Percentiles rank a stretch among this genome's conserved stretches.
These are phyloP conservation scores for Solanum tarapatanum DNA, from an alignment of 257 asterid genomes.

Conservation along the genomic window DNA sequence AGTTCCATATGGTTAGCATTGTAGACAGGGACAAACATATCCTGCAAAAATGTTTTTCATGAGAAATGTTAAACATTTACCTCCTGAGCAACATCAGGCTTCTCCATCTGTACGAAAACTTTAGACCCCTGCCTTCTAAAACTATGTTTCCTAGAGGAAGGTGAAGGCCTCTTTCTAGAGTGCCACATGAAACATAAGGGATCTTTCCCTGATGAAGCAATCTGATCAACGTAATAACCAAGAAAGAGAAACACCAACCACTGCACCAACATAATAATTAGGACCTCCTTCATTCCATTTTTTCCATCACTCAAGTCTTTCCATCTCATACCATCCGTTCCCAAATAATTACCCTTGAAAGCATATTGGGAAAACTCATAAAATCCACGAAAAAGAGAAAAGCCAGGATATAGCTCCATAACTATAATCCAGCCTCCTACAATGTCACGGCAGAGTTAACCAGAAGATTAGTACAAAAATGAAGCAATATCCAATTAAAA, in stretches of 20 bases:
- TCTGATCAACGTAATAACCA: slow-evolving; percentile 71
- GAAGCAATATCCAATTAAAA: background rate
- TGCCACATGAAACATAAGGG: slow-evolving; percentile 43
- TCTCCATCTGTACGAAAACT: slow-evolving; percentile 61
- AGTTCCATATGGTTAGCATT: slow-evolving; percentile 5
- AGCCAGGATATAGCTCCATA: slow-evolving; percentile 91
- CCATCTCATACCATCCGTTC: slow-evolving; percentile 94
- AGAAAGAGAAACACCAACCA: slow-evolving; percentile 68
- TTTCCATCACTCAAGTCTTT: slow-evolving; percentile 43
- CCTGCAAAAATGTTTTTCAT: background rate
- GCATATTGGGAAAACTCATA: slow-evolving; percentile 78
- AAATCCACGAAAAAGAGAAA: slow-evolving; percentile 78
- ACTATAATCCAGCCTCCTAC: slow-evolving; percentile 76
- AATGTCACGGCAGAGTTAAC: slow-evolving; percentile 7
- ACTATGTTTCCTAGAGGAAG: slow-evolving; percentile 60
- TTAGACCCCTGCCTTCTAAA: slow-evolving; percentile 67
- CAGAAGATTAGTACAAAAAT: background rate
- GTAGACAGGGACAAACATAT: background rate
- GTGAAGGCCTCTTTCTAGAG: slow-evolving; percentile 30
- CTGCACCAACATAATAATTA: slow-evolving; percentile 64
- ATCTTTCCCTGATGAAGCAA: slow-evolving; percentile 57
- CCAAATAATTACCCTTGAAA: slow-evolving; percentile 56
- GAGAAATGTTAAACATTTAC: slow-evolving; percentile 16
- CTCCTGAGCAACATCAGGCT: slow-evolving; percentile 78
- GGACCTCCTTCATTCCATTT: slow-evolving; percentile 65